Evolutionary conservation across 768 basidiomycete genomes (phyloP).

Genomic region (Amanita pseudoporphyria): DNA sequence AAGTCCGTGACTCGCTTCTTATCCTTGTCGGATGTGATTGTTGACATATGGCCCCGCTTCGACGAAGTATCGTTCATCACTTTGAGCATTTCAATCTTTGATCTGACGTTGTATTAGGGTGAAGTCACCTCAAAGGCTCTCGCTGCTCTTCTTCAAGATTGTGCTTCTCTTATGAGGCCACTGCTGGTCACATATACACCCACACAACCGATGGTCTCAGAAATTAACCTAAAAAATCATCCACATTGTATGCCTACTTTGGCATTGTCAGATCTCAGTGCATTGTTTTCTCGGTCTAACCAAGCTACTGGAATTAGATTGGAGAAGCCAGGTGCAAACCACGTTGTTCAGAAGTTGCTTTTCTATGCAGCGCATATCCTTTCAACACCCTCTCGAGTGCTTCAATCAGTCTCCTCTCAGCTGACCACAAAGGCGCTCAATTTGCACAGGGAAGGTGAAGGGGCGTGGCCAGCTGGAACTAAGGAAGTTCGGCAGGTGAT

Average conservation of each 20-base stretch:
- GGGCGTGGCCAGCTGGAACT: background rate
- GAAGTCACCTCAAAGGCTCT: slow-evolving; percentile 33
- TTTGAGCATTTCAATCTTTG: background rate
- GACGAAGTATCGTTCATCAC: slow-evolving; percentile 31
- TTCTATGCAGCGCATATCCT: slow-evolving; percentile 63
- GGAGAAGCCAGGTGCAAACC: slow-evolving; percentile 17
- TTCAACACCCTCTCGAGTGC: slow-evolving; percentile 32
- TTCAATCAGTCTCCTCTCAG: slow-evolving; percentile 36
- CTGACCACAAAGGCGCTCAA: slow-evolving; percentile 16
- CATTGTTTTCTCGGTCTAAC: slow-evolving; percentile 24
- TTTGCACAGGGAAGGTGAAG: slow-evolving; percentile 13
- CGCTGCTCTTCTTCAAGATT: slow-evolving; percentile 46
- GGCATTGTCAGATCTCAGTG: slow-evolving; percentile 45
- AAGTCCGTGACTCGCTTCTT: slow-evolving; percentile 45
- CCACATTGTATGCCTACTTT: slow-evolving; percentile 32
- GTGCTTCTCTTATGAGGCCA: slow-evolving; percentile 44
- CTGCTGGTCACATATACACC: slow-evolving; percentile 21
- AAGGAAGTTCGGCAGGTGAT: background rate
- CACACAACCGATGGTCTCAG: slow-evolving; percentile 6
- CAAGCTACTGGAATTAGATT: background rate
- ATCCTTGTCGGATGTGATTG: slow-evolving; percentile 41
- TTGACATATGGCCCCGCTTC: slow-evolving; percentile 59
- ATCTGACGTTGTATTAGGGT: slow-evolving; percentile 17
- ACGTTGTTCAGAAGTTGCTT: slow-evolving; percentile 47
- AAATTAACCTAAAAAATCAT: slow-evolving; percentile 22